Evolutionary conservation across 2,329 filamentous ascomycete genomes (phyloP), one percentile per base, ranked within the genome.

Genomic region (Penicillium fuscoglaucum): DNA sequence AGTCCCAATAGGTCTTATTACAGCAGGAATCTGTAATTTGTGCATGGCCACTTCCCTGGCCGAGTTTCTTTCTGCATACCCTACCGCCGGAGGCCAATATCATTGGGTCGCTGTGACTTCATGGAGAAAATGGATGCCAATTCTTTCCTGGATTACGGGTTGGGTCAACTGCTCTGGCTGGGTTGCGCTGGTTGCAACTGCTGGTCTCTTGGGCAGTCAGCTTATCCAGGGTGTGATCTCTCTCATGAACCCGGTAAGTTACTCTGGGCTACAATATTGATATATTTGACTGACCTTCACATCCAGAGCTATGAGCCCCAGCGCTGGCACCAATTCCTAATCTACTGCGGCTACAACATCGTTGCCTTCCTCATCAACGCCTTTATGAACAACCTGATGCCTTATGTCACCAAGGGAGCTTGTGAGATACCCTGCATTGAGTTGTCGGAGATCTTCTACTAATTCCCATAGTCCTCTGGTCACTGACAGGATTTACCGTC

Each of bases 291-390:
- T 61, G 43, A 61, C 19, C 7, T n/a, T 26, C 19, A 3, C 24
- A 17, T 31, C 7, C 12, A 68, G 72, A 44, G 45, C 50, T 90
- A 87, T 68, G 76, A 79, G 24, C 59, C 83, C 2, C 73, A 87
- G 67, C 68, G 83, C 4, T 91, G 88, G 86, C 88, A 91, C 66
- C 86, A 90, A 63, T 91, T 91, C 72, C 76, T 90, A 29, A 87
- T 91, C 48, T 91, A 90, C 72, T 80, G 89, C 45, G 87, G 73
- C 7, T 87, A 86, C 68, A 87, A 84, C 6, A 58, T 86, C 24
- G 73, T 83, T 17, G 85, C 85, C 3, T 84, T 90, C 58, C 56
- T 83, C 48, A 76, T 90, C 72, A 91, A 91, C 62, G 83, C 85
- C 1, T 88, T 90, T 63, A 77, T 82, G 68, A 88, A 85, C 65